These are phyloP conservation scores for Apostasia ramifera DNA, from an alignment of 106 monocot species.

Conservation along the genomic window DNA sequence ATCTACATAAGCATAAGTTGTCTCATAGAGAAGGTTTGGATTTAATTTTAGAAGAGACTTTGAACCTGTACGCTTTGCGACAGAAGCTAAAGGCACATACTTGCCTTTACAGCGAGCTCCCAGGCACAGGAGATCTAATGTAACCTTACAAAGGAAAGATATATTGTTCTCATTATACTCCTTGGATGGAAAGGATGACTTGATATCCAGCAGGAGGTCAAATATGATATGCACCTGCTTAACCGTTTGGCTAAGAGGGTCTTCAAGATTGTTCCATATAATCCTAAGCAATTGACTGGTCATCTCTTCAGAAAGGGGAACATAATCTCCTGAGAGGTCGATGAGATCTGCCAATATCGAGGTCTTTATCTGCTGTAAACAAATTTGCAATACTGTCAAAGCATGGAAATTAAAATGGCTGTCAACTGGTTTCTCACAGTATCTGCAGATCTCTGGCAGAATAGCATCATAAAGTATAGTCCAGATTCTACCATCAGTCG, in stretches of 20 bases:
- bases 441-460: slow-evolving; percentile 79
- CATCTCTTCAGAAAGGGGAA: slow-evolving; percentile 55
- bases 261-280: slow-evolving; percentile 96
- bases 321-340: slow-evolving; percentile 42
- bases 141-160: slow-evolving; percentile 35
- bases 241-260: slow-evolving; percentile 90
- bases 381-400: slow-evolving; percentile 91
- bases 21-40: slow-evolving; percentile 58
- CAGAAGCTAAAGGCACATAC: slow-evolving; percentile 85
- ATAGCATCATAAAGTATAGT: slow-evolving; percentile 81
- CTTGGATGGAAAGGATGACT: slow-evolving; percentile 33
- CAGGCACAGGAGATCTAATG: slow-evolving; percentile 48
- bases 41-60: slow-evolving; percentile 61
- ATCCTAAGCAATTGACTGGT: slow-evolving; percentile 51
- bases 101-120: slow-evolving; percentile 89
- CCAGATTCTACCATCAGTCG: slow-evolving; percentile 25
- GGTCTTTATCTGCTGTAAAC: slow-evolving; percentile 94
- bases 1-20: slow-evolving; percentile 64
- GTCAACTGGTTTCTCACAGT: slow-evolving; percentile 83
- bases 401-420: slow-evolving; percentile 99
- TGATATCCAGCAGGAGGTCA: slow-evolving; percentile 88
- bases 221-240: slow-evolving; percentile 95
- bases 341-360: slow-evolving; percentile 42
- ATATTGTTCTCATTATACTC: slow-evolving; percentile 21
- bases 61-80: slow-evolving; percentile 74